A percentile compares a stretch with the other conserved stretches of the same genome.
These are phyloP conservation scores for Neopestalotiopsis sp. DNA, from an alignment of 2,329 filamentous ascomycete genomes.

Conservation along the genomic window DNA sequence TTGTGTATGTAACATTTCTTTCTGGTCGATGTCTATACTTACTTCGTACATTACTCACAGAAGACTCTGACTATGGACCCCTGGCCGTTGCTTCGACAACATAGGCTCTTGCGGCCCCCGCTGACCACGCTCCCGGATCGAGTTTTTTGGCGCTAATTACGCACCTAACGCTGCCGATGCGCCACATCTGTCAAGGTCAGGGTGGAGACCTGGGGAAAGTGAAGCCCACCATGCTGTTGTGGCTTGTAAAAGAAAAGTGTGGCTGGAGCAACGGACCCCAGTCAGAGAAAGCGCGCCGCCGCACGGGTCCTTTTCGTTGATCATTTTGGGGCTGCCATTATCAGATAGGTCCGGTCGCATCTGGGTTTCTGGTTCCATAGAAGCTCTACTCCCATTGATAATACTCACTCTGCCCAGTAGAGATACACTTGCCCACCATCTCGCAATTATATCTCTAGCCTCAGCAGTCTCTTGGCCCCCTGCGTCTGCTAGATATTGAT, in stretches of 20 bases:
- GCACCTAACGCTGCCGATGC: not conserved
- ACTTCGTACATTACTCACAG: too few species aligned
- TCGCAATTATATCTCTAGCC: too few species aligned
- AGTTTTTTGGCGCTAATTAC: conserved; percentile 9
- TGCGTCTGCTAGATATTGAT: too few species aligned
- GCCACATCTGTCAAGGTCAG: not conserved
- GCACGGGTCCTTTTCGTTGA: not conserved
- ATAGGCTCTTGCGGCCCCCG: not conserved
- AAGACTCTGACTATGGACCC: not conserved
- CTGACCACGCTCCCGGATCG: not conserved
- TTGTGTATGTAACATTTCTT: too few species aligned
- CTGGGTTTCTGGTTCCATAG: not conserved
- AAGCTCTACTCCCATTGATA: not conserved
- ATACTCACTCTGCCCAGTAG: not conserved
- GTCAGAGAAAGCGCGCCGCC: too few species aligned
- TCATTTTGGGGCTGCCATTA: not conserved
- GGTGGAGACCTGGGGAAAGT: not conserved
- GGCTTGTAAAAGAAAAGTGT: not conserved
- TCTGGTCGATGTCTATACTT: too few species aligned
- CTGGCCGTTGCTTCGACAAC: conserved; percentile 17
- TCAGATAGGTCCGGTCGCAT: not conserved
- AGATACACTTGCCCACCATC: not conserved
- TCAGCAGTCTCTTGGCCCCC: too few species aligned
- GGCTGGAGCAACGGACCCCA: not conserved
- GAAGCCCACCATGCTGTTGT: not conserved